Evolutionary conservation across 2,329 filamentous ascomycete species (phyloP).

Genomic region (Gaeumannomyces sp.): DNA sequence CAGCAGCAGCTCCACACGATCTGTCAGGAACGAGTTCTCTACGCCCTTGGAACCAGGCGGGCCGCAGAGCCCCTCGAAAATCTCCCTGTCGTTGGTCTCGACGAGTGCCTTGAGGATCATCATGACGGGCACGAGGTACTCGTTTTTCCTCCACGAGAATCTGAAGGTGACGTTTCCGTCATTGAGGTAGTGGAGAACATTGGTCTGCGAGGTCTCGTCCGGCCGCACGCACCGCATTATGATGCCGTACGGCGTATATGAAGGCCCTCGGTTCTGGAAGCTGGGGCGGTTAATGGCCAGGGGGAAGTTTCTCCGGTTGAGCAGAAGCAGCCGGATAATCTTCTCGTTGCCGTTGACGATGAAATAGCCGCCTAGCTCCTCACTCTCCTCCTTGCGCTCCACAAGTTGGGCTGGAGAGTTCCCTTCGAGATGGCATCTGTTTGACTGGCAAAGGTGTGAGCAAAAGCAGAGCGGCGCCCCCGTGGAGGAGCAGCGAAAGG

Average conservation of each 20-base stretch:
- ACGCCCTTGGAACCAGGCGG: constrained; percentile 67
- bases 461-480: constrained; percentile 4
- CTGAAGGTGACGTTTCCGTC: constrained; percentile 96
- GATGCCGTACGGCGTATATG: constrained; percentile 86
- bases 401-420: constrained; percentile 79
- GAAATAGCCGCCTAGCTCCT: constrained; percentile 95
- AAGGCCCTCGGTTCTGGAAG: constrained; percentile 78
- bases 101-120: constrained; percentile 95
- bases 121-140: constrained; percentile 91
- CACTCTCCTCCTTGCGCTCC: constrained; percentile 84
- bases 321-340: constrained; percentile 84
- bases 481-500: not conserved
- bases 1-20: constrained; percentile 85
- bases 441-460: constrained; percentile 54
- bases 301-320: constrained; percentile 88
- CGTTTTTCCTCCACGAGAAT: constrained; percentile 96
- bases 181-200: constrained; percentile 89
- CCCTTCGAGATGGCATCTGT: constrained; percentile 82
- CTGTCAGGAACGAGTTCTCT: constrained; percentile 87
- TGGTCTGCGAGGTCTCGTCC: constrained; percentile 98
- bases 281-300: constrained; percentile 90
- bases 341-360: constrained; percentile 98
- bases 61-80: constrained; percentile 90
- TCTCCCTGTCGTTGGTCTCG: constrained; percentile 93
- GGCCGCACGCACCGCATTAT: constrained; percentile 87